Evolutionary conservation across 768 basidiomycete species (phyloP).

Genomic region (Boletus tomentosulus): DNA sequence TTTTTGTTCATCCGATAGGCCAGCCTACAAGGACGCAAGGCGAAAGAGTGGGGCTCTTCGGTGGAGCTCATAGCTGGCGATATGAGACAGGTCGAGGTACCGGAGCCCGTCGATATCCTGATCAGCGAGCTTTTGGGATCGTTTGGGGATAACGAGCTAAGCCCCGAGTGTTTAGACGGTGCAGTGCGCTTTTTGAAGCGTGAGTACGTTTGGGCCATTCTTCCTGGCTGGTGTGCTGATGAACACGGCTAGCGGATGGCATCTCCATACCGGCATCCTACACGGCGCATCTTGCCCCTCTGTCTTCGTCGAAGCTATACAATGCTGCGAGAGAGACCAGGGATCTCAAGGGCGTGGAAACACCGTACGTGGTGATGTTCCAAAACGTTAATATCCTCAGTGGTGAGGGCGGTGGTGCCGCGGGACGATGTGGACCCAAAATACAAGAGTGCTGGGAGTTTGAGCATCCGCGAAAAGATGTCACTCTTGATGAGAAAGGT

Average conservation of each 20-base stretch:
- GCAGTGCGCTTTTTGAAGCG: conserved; percentile 91
- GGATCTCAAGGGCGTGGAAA: conserved; percentile 76
- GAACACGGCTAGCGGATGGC: conserved; percentile 60
- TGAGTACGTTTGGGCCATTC: conserved; percentile 27
- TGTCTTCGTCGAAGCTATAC: conserved; percentile 91
- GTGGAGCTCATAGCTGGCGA: conserved; percentile 91
- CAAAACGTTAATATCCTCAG: conserved; percentile 88
- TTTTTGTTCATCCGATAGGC: conserved; percentile 12
- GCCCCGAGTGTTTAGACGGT: conserved; percentile 96
- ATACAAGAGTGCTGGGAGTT: conserved; percentile 98
- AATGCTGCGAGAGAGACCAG: conserved; percentile 70
- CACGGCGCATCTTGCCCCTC: conserved; percentile 88
- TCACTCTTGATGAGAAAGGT: conserved; percentile 72
- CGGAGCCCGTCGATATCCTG: conserved; percentile 87
- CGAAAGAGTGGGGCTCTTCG: conserved; percentile 74
- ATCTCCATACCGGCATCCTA: conserved; percentile 97
- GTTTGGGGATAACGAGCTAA: conserved; percentile 98
- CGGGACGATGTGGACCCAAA: conserved; percentile 70
- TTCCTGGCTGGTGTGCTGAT: conserved; percentile 10
- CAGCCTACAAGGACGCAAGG: conserved; percentile 82
- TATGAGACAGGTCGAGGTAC: conserved; percentile 81
- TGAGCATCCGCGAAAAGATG: conserved; percentile 84
- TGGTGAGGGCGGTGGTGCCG: conserved; percentile 58
- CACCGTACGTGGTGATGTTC: conserved; percentile 99
- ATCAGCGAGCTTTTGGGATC: conserved; percentile 95